Evolutionary conservation across 495 filamentous ascomycete species (phyloP), one percentile per base, ranked within the genome.

Genomic region (Xylaria acuta): DNA sequence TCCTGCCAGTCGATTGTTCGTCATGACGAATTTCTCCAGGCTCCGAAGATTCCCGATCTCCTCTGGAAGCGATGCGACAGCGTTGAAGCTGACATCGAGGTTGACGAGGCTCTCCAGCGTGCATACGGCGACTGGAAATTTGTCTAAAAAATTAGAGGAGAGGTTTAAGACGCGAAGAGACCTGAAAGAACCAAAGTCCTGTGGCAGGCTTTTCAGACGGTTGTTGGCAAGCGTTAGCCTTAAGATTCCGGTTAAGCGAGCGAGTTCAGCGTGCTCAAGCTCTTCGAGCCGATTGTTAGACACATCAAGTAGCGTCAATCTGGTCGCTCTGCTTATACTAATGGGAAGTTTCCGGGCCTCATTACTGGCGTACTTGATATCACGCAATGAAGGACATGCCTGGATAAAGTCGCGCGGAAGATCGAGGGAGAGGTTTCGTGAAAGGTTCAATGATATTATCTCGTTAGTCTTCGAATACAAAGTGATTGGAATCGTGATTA

Each of bases 341-440:
- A 89, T 84, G 2, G 96, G 96, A n/a, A 98, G 82, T 73, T 90
- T 89, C 79, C 92, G 91, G 5, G 94, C 93, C 75, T 99, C 96
- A 76, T 97, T 98, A 74, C 92, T 92, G 63, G 92, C 92, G 80
- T 90, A 99, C 74, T 95, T 97, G 84, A 99, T 96, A 77, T 99
- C 96, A 22, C 96, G 92, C 41, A 99, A 81, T 77, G 94, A 94
- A 62, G 90, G 89, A 80, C 97, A 99, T 53, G 92, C 90, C 77
- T 97, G 93, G 62, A 99, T 95, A 81, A 99, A 99, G 80, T 99
- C 96, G 77, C 93, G 94, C 1, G 96, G 96, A 18, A 99, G 89
- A 79, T 98, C 93, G 58, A 99, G 86, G 1, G 94, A 94, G 20
- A 98, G 87, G 74, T 99, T 99, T 30, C 91, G 86, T 0, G 95